Evolutionary conservation across 495 filamentous ascomycete genomes (phyloP), one percentile per base, ranked within the genome.

Genomic region (Penicillium manginii): DNA sequence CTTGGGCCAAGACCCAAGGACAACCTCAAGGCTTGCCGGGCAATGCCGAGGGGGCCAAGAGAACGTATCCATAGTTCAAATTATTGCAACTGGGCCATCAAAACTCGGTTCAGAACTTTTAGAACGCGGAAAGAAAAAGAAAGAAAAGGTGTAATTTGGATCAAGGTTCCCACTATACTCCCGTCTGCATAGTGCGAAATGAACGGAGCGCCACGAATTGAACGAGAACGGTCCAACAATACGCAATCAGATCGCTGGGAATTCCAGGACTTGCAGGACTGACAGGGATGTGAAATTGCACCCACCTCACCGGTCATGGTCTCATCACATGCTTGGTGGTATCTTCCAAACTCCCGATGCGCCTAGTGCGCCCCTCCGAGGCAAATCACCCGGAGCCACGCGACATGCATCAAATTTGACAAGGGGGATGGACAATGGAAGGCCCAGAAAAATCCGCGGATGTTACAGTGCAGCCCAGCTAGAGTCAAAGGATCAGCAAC

Each of bases 301-400:
- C 54, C 50, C 47, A 58, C n/a, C 54, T 60, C 60, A 51, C 53
- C 52, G 55, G 52, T 50, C 47, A 11, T 37, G 18, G 21, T 17
- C 26, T 51, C 33, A 32, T 68, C 65, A 68, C 65, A 65, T 65
- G 62, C 48, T 43, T 32, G 21, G 12, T 54, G 39, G 39, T 21
- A 45, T 56, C 31, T n/a, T 49, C 42, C 46, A 35, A 19, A 5
- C 33, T 31, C 42, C 52, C 17, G 33, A 23, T 42, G 39, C 21
- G 33, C 18, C 22, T 43, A 43, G 40, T 17, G 33, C 53, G 57
- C 51, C 47, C 26, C 57, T 43, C 57, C 52, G 61, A 63, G 56
- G 61, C 56, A 57, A 63, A 63, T 59, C 50, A 64, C 40, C 47
- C 56, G 32, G 31, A 54, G 64, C 55, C 64, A 64, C 55, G 56